phyloP scores from a whole-genome alignment of 331 rosid genomes.

The Quercus lobata region DNA sequence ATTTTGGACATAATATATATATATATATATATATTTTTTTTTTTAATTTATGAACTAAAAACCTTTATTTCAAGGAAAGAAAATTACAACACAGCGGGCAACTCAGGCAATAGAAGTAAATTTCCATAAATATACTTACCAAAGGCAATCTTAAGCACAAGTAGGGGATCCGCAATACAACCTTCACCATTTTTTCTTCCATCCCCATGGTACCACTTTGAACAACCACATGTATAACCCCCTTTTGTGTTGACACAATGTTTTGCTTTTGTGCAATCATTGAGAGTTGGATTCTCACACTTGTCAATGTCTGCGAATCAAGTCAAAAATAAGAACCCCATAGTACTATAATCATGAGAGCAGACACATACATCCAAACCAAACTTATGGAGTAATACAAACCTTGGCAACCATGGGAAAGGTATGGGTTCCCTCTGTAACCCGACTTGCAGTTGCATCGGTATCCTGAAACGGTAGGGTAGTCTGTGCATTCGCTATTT shows the following conservation, averaged over 20 bases:
- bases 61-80: not conserved
- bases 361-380: too few relatives aligned
- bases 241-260: constrained; percentile 4
- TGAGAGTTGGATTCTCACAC: not conserved
- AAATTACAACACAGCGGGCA: too few relatives aligned
- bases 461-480: not conserved
- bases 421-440: constrained; percentile 43
- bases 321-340: not conserved
- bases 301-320: constrained; percentile 15
- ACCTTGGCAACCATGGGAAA: not conserved
- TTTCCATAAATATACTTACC: not conserved
- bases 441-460: constrained; percentile 18
- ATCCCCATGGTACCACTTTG: not conserved
- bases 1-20: too few relatives aligned
- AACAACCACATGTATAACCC: not conserved
- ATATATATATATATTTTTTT: too few relatives aligned
- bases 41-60: too few relatives aligned
- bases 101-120: too few relatives aligned
- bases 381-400: too few relatives aligned
- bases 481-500: not conserved
- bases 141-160: not conserved
- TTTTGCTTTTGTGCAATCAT: not conserved
- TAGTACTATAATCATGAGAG: too few relatives aligned
- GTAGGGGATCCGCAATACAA: not conserved
- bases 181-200: not conserved